Percentiles rank a stretch among this genome's conserved stretches.
phyloP scores from a whole-genome alignment of 768 basidiomycete genomes.

The Lyophyllum atratum region DNA sequence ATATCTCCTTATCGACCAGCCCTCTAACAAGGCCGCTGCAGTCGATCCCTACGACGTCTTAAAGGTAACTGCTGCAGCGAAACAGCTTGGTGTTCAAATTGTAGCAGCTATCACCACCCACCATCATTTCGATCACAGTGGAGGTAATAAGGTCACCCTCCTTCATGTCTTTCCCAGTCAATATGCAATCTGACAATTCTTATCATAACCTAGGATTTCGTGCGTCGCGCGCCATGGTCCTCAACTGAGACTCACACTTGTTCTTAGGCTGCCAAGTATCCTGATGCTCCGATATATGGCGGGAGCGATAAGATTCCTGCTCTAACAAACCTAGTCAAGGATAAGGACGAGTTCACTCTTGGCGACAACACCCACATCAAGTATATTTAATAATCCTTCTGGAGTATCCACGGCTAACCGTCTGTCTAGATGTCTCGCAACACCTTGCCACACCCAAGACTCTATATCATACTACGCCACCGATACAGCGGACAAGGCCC shows the following conservation, averaged over 20 bases:
- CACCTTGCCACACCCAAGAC: conserved; percentile 95
- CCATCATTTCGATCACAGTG: conserved; percentile 88
- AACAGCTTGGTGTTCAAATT: conserved; percentile 61
- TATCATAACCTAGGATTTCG: conserved; percentile 45
- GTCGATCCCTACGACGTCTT: conserved; percentile 81
- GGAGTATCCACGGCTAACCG: conserved; percentile 4
- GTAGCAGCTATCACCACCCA: conserved; percentile 87
- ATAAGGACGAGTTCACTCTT: conserved; percentile 80
- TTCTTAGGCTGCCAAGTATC: conserved; percentile 42
- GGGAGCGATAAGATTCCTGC: conserved; percentile 74
- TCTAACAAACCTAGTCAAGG: conserved; percentile 73
- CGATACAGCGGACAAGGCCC: conserved; percentile 42
- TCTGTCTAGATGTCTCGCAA: conserved; percentile 68
- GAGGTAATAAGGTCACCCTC: conserved; percentile 71
- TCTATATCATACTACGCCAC: conserved; percentile 91
- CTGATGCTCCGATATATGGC: conserved; percentile 68
- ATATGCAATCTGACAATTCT: conserved; percentile 1
- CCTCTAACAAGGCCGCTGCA: conserved; percentile 67
- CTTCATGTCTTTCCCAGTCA: conserved; percentile 1
- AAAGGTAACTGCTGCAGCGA: conserved; percentile 66
- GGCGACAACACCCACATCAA: conserved; percentile 62
- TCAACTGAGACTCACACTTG: conserved; percentile 2
- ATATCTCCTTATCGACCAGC: conserved; percentile 76
- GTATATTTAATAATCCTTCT: conserved; percentile 31
- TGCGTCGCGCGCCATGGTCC: conserved; percentile 30